phyloP scores from a whole-genome alignment of 108 stramenopile species.

The Seminavis robusta region DNA sequence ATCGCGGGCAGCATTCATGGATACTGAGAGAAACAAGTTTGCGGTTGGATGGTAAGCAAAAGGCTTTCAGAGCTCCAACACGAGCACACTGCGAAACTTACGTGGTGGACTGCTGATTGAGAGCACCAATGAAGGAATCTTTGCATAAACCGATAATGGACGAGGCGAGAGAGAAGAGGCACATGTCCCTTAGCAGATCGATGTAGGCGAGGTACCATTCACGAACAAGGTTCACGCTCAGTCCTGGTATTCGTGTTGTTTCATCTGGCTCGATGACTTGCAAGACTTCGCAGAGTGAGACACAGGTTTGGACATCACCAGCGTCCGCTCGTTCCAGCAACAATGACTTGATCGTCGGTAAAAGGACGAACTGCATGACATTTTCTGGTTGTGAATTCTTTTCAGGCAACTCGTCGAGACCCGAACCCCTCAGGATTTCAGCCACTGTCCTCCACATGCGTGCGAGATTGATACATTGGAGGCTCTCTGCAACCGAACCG shows the following conservation, averaged over 20 bases:
- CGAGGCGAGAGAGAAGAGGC: constrained; percentile 71
- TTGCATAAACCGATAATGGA: constrained; percentile 64
- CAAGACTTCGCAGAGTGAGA: constrained; percentile 78
- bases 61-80: background rate
- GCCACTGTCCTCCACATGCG: constrained; percentile 79
- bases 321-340: constrained; percentile 74
- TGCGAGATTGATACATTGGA: constrained; percentile 48
- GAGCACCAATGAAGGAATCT: constrained; percentile 66
- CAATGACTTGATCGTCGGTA: constrained; percentile 57
- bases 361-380: constrained; percentile 56
- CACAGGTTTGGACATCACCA: constrained; percentile 86
- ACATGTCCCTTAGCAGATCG: constrained; percentile 81
- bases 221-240: constrained; percentile 57
- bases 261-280: constrained; percentile 55
- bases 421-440: constrained; percentile 49
- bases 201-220: constrained; percentile 88
- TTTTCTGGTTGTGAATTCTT: constrained; percentile 20
- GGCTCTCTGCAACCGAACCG: constrained; percentile 50
- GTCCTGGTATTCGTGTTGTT: constrained; percentile 47
- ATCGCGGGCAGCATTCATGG: constrained; percentile 75
- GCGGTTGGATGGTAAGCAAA: no score
- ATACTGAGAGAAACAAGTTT: constrained; percentile 29
- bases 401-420: constrained; percentile 34
- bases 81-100: constrained; percentile 12
- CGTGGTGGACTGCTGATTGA: constrained; percentile 83